Evolutionary conservation across 768 basidiomycete species (phyloP).

Genomic region (Clavulina sp.): DNA sequence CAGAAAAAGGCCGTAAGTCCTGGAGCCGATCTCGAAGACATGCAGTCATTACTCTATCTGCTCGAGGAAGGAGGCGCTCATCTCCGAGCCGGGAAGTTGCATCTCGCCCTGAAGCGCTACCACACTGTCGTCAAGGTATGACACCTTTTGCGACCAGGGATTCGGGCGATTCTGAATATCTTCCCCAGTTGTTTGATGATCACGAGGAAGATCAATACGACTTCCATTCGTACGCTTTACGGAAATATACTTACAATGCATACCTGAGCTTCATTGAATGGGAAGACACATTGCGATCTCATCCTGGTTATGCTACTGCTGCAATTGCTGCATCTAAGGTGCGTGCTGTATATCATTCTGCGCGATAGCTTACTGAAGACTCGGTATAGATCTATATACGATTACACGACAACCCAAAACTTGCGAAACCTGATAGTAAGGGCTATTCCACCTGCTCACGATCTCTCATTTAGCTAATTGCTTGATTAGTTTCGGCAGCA

Average conservation of each 20-base stretch:
- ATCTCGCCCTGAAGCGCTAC: constrained; percentile 75
- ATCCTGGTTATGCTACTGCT: constrained; percentile 58
- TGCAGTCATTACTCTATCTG: constrained; percentile 86
- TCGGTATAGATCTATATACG: constrained; percentile 47
- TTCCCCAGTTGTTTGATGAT: constrained; percentile 55
- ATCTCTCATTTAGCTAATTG: neutral
- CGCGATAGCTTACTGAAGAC: constrained; percentile 6
- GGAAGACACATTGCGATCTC: constrained; percentile 64
- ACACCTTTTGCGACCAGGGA: neutral
- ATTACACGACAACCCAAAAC: constrained; percentile 47
- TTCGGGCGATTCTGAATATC: neutral
- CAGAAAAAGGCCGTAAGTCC: constrained; percentile 76
- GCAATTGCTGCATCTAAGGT: constrained; percentile 58
- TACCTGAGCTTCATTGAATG: constrained; percentile 72
- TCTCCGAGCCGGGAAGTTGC: constrained; percentile 41
- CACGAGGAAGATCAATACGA: constrained; percentile 94
- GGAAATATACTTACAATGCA: constrained; percentile 72
- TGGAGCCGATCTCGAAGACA: constrained; percentile 72
- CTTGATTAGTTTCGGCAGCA: constrained; percentile 32
- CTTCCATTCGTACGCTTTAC: constrained; percentile 88
- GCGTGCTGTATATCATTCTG: constrained; percentile 11
- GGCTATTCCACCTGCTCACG: constrained; percentile 17
- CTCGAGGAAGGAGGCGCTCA: constrained; percentile 66
- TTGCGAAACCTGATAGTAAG: neutral
- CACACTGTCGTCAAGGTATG: constrained; percentile 53